Percentiles rank a stretch among this genome's conserved stretches.
phyloP scores from a whole-genome alignment of 2,329 filamentous ascomycete genomes.

The Penicillium paneum region DNA sequence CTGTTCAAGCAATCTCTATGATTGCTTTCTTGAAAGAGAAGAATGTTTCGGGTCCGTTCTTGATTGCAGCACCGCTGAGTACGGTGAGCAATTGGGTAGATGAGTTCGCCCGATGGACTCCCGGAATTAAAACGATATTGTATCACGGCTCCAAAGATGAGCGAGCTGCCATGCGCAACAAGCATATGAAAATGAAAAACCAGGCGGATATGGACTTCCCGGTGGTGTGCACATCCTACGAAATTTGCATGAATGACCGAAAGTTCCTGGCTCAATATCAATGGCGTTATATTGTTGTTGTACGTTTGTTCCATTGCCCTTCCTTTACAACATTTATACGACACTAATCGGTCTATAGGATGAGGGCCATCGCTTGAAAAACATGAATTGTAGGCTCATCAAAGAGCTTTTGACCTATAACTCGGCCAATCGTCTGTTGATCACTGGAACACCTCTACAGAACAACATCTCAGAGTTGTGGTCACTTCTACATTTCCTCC shows the following conservation, averaged over 20 bases:
- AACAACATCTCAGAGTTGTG: constrained; percentile 95
- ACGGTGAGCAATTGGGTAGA: constrained; percentile 95
- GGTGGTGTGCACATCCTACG: constrained; percentile 90
- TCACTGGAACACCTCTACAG: constrained; percentile 91
- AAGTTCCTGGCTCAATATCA: constrained; percentile 77
- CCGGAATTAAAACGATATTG: constrained; percentile 79
- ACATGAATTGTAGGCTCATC: constrained; percentile 88
- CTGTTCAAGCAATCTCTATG: constrained; percentile 83
- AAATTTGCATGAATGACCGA: constrained; percentile 90
- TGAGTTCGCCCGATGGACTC: constrained; percentile 88
- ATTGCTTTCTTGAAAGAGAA: constrained; percentile 85
- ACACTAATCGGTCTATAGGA: constrained; percentile 54
- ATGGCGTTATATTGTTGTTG: constrained; percentile 97
- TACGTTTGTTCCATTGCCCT: constrained; percentile 33
- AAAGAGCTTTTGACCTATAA: constrained; percentile 83
- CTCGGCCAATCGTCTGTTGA: constrained; percentile 84
- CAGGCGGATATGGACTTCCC: constrained; percentile 73
- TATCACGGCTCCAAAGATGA: constrained; percentile 84
- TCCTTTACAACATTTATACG: neutral
- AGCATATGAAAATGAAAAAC: constrained; percentile 63
- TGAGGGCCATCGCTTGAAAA: constrained; percentile 96
- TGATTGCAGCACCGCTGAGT: constrained; percentile 86
- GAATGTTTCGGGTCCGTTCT: constrained; percentile 80
- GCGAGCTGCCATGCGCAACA: constrained; percentile 70
- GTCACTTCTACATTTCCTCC: constrained; percentile 89